Evolutionary conservation across 352 stramenopile genomes (phyloP), one percentile per base, ranked within the genome.

Genomic region (Blastocystis sp.): DNA sequence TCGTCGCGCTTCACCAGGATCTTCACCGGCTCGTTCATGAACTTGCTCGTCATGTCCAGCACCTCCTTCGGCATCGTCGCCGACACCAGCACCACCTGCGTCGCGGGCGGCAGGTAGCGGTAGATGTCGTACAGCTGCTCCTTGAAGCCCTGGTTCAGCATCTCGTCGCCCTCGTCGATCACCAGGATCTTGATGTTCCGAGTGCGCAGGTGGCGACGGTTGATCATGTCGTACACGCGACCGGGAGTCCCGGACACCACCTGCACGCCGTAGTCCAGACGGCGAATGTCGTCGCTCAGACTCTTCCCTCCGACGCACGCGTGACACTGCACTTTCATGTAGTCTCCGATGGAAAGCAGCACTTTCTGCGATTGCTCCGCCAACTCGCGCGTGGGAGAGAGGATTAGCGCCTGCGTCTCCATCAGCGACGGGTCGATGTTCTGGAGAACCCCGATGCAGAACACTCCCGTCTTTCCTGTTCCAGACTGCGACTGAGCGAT

Each of bases 121-220:
- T 98, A 98, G 90, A 98, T 98, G 91, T 98, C 95, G 90, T 98
- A 98, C 90, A 98, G 98, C 92, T 98, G 95, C 89, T 98, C 95
- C 90, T 98, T 98, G 91, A 98, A 98, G 11, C 96, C 96, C 88
- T 96, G 94, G 91, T 95, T 97, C 20, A 98, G 92, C 95, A 98
- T 98, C 92, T 98, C 95, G 91, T 98, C 96, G 53, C 96, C 96
- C 91, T 98, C 96, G 89, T 98, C 96, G 90, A 98, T 95, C 87
- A 98, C 95, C 23, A 93, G 91, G 87, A 97, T 95, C 91, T 98
- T 98, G 61, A 98, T 92, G 76, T 95, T 94, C 18, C 92, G 90
- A 13, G 95, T 97, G 59, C 93, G 92, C 79, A 98, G 91, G 80
- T 97, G 95, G 39, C 94, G 93, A 23, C 96, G 93, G 66, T 94